These are phyloP conservation scores for Pythium rhizo-oryzae DNA, from an alignment of 352 stramenopile species.

Conservation along the genomic window DNA sequence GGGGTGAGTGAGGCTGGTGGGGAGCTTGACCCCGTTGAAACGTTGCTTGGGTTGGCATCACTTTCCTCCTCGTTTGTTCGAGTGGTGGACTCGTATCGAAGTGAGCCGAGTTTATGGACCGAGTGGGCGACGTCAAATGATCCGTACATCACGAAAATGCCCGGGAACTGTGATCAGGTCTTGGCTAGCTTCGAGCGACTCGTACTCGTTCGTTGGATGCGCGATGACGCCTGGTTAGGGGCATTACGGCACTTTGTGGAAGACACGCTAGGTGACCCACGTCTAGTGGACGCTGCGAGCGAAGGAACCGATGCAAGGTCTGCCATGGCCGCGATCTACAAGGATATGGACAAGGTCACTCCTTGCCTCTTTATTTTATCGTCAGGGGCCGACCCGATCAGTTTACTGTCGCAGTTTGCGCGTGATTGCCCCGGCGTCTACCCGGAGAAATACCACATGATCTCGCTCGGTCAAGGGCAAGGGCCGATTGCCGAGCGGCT, in stretches of 20 bases:
- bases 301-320: slow-evolving; percentile 9
- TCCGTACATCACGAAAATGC: slow-evolving; percentile 42
- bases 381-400: slow-evolving; percentile 63
- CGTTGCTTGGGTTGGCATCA: slow-evolving; percentile 36
- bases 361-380: slow-evolving; percentile 82
- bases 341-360: slow-evolving; percentile 61
- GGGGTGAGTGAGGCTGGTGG: background rate
- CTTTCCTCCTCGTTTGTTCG: slow-evolving; percentile 28
- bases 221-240: slow-evolving; percentile 48
- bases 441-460: slow-evolving; percentile 51
- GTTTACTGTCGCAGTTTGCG: slow-evolving; percentile 52
- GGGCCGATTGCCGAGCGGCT: slow-evolving; percentile 64
- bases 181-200: slow-evolving; percentile 54
- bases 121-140: slow-evolving; percentile 43
- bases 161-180: slow-evolving; percentile 34
- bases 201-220: slow-evolving; percentile 60
- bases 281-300: slow-evolving; percentile 22
- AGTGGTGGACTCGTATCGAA: slow-evolving; percentile 49
- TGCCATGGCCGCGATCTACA: slow-evolving; percentile 52
- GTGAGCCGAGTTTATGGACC: slow-evolving; percentile 42
- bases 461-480: slow-evolving; percentile 81
- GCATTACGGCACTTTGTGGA: slow-evolving; percentile 46
- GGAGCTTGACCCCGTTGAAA: slow-evolving; percentile 24
- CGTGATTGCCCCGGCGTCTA: slow-evolving; percentile 31
- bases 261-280: slow-evolving; percentile 35